Percentiles rank a stretch among this genome's conserved stretches.
These are phyloP conservation scores for Cystofilobasidium capitatum DNA, from an alignment of 768 basidiomycete genomes.

Conservation along the genomic window DNA sequence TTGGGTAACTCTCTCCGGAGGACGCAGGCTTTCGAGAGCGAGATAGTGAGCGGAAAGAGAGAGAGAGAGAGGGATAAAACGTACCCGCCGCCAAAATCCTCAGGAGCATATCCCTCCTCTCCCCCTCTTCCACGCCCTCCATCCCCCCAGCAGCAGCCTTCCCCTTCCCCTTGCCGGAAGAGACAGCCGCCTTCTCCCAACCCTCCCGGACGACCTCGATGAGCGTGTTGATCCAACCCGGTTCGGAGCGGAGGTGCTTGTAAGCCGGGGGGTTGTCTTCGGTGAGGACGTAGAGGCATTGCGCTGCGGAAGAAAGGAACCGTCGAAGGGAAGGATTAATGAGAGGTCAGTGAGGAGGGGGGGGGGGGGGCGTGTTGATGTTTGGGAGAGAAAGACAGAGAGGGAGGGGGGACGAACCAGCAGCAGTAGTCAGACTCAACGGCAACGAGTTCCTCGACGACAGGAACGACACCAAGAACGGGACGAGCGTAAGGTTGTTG, in stretches of 20 bases:
- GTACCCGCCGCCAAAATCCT: constrained; percentile 62
- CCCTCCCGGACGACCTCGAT: constrained; percentile 40
- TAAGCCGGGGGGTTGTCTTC: constrained; percentile 77
- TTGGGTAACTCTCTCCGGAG: too few relatives aligned
- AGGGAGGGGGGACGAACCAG: constrained; percentile 51
- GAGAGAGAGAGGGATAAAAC: constrained; percentile 23
- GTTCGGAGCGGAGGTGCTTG: constrained; percentile 47
- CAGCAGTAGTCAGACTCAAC: constrained; percentile 61
- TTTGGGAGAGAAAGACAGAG: too few relatives aligned
- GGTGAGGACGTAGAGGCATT: constrained; percentile 83
- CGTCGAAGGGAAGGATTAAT: not conserved
- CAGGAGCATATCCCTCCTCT: constrained; percentile 50
- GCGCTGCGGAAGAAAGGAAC: constrained; percentile 50
- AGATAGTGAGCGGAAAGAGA: not conserved
- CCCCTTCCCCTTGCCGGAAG: constrained; percentile 32
- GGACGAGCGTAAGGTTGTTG: constrained; percentile 65
- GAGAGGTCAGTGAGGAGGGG: not conserved
- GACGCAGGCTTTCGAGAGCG: not conserved
- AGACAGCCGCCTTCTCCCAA: constrained; percentile 24
- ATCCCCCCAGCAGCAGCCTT: constrained; percentile 24
- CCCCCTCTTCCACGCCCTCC: constrained; percentile 32
- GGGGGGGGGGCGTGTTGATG: not conserved
- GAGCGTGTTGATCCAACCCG: constrained; percentile 38
- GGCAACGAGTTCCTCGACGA: constrained; percentile 60
- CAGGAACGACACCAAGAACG: constrained; percentile 86